Conservation (phyloP, 768 basidiomycete species). For the Rickenella mellea region DNA sequence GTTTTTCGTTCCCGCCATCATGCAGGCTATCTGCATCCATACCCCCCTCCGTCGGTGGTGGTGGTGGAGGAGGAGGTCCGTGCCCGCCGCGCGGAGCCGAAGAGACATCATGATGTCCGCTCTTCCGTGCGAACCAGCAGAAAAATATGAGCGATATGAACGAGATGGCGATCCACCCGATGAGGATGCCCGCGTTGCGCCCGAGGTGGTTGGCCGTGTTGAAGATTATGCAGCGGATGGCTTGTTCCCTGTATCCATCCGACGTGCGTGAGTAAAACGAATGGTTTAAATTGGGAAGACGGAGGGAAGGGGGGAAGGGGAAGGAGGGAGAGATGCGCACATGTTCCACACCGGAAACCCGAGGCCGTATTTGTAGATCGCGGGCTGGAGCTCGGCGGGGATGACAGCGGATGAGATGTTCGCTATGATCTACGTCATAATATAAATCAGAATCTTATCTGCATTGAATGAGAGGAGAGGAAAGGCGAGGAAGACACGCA, state of each 20-base stretch:
- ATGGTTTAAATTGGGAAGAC: constrained; percentile 4
- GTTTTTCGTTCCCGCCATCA: too few species aligned
- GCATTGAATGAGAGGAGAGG: not conserved
- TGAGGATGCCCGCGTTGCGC: constrained; percentile 22
- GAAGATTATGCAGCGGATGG: constrained; percentile 26
- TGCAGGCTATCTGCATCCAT: too few species aligned
- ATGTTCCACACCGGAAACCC: constrained; percentile 25
- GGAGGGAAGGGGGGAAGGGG: not conserved
- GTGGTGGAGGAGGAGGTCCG: too few species aligned
- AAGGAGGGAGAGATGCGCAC: not conserved
- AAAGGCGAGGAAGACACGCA: constrained; percentile 7
- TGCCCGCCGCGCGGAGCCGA: too few species aligned
- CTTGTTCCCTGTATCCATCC: constrained; percentile 12
- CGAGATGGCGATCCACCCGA: constrained; percentile 22
- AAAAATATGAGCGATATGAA: too few species aligned
- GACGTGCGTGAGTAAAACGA: constrained; percentile 8
- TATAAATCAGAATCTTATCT: not conserved
- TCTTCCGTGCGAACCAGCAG: too few species aligned
- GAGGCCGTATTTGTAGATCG: constrained; percentile 20
- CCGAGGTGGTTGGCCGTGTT: constrained; percentile 21
- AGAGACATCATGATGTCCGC: too few species aligned
- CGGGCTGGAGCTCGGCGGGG: constrained; percentile 19
- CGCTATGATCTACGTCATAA: constrained; percentile 17
- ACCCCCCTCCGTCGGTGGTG: too few species aligned
- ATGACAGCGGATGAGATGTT: constrained; percentile 20